These are phyloP conservation scores for Populus trichocarpa DNA, from an alignment of 441 rosid species.

Conservation along the genomic window DNA sequence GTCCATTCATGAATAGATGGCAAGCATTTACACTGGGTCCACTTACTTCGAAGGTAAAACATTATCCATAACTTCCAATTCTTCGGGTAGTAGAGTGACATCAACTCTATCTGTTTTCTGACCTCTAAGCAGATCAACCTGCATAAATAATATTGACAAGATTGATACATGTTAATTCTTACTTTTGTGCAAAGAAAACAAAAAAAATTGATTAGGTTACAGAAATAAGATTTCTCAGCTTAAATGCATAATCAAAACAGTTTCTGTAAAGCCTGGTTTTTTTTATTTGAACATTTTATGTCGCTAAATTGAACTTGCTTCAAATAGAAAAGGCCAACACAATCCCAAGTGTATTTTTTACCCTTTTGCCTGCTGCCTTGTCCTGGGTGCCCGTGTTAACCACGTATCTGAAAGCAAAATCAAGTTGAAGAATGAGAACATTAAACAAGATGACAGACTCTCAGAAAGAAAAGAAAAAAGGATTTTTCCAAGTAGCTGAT, in stretches of 20 bases:
- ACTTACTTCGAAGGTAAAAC: slow-evolving; percentile 95
- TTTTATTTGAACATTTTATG: not conserved
- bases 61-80: slow-evolving; percentile 82
- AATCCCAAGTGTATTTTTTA: slow-evolving; percentile 29
- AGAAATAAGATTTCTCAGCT: too few species aligned
- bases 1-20: not conserved
- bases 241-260: not conserved
- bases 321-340: not conserved
- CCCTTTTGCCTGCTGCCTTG: slow-evolving; percentile 88
- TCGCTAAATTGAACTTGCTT: not conserved
- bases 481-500: not conserved
- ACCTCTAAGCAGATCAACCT: slow-evolving; percentile 91
- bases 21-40: slow-evolving; percentile 3
- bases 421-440: not conserved
- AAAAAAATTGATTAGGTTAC: not conserved
- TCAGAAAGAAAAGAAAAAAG: not conserved
- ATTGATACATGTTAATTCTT: not conserved
- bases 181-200: not conserved
- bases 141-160: slow-evolving; percentile 8
- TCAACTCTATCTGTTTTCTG: slow-evolving; percentile 92
- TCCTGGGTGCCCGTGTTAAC: slow-evolving; percentile 82
- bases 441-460: not conserved
- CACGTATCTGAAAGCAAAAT: slow-evolving; percentile 48
- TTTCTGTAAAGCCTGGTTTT: not conserved
- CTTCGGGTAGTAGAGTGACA: slow-evolving; percentile 88